Evolutionary conservation across 2,329 filamentous ascomycete genomes (phyloP).

Genomic region (Ceratocystis eucalypticola): DNA sequence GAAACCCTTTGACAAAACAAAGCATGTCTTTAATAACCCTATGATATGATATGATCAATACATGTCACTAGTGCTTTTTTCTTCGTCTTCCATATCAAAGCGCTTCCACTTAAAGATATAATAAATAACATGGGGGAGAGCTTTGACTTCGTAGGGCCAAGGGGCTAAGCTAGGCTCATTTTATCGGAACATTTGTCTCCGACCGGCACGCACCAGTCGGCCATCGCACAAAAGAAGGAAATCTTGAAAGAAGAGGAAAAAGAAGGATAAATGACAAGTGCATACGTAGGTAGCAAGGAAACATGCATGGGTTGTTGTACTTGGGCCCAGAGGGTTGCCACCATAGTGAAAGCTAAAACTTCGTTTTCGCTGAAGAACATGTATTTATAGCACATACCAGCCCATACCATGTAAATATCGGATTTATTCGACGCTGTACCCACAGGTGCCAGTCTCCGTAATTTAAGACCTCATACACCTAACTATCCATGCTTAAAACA

Average conservation of each 20-base stretch:
- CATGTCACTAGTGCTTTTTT: not conserved
- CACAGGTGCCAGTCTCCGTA: not conserved
- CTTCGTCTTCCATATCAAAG: not conserved
- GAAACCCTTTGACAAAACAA: no score
- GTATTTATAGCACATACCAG: not conserved
- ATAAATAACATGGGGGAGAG: not conserved
- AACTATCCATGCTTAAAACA: not conserved
- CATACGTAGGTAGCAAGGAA: not conserved
- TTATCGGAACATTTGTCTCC: not conserved
- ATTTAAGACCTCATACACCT: conserved; percentile 5
- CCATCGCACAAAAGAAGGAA: not conserved
- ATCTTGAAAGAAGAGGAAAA: not conserved
- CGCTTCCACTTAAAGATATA: not conserved
- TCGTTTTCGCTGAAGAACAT: not conserved
- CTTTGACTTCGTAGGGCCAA: not conserved
- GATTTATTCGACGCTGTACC: not conserved
- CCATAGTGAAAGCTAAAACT: not conserved
- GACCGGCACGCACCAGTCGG: not conserved
- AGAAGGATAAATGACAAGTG: not conserved
- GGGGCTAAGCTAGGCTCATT: not conserved
- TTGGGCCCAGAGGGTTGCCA: not conserved
- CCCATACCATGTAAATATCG: not conserved
- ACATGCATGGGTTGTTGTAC: not conserved
- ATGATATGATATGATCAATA: not conserved
- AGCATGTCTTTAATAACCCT: not conserved